Evolutionary conservation across 73 alveolate genomes (phyloP).

Genomic region (Paramecium tetraurelia): DNA sequence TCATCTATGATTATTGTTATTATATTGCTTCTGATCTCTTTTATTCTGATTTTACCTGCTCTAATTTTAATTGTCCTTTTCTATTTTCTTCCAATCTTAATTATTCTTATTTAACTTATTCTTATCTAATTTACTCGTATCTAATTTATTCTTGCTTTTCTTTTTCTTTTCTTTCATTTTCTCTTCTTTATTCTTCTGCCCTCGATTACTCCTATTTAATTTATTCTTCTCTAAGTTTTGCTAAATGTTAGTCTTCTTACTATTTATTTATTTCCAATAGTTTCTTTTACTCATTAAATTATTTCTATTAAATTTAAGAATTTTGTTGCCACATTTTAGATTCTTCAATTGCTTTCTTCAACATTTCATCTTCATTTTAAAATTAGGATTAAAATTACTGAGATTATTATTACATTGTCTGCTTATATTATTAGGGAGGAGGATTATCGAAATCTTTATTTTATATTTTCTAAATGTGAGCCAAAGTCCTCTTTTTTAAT

Average conservation of each 20-base stretch:
- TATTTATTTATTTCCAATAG: background rate
- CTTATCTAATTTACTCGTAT: background rate
- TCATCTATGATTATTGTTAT: background rate
- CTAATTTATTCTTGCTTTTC: background rate
- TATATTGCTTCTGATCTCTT: background rate
- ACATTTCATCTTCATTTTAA: background rate
- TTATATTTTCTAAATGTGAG: background rate
- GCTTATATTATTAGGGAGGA: background rate
- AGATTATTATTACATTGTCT: background rate
- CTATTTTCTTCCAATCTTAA: background rate
- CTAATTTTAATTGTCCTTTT: too few species aligned
- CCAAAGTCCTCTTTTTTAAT: background rate
- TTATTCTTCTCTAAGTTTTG: background rate
- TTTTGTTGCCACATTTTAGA: background rate
- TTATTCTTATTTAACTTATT: background rate
- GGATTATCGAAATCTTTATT: background rate
- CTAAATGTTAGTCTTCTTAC: background rate
- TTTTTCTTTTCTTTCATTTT: background rate
- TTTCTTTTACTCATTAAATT: background rate
- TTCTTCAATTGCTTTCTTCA: background rate
- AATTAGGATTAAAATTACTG: background rate
- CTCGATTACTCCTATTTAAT: background rate
- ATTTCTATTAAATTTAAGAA: background rate
- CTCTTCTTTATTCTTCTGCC: background rate
- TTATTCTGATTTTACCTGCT: background rate